Conservation (phyloP, 139 green algal species). For the Yamagishiella unicocca region DNA sequence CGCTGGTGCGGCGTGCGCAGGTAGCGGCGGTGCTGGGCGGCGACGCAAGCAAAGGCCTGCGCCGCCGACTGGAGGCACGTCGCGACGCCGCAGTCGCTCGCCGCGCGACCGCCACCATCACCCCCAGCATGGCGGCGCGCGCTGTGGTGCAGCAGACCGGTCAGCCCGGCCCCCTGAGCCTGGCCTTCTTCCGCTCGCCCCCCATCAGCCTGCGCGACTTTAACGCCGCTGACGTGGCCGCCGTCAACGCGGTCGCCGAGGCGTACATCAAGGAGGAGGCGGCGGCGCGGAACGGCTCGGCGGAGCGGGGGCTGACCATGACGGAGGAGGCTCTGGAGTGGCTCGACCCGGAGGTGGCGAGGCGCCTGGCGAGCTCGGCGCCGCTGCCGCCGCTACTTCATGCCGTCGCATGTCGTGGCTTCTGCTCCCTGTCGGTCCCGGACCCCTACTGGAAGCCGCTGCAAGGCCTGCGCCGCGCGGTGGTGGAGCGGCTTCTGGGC, state of each 20-base stretch:
- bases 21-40: conserved; percentile 44
- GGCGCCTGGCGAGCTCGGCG: not conserved
- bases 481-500: not conserved
- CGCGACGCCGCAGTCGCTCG: not conserved
- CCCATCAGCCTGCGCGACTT: conserved; percentile 37
- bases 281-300: conserved; percentile 10
- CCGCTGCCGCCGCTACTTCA: not conserved
- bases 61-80: conserved; percentile 3
- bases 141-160: not conserved
- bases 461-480: not conserved
- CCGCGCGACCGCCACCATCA: not conserved
- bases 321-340: not conserved
- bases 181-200: conserved; percentile 35
- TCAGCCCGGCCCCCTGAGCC: not conserved
- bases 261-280: conserved; percentile 6
- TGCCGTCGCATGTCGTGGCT: conserved; percentile 11
- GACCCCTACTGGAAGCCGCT: not conserved
- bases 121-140: conserved; percentile 7
- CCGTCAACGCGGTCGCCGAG: not conserved
- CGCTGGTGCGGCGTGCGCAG: conserved; percentile 36
- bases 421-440: not conserved
- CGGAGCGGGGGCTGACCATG: not conserved
- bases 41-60: not conserved
- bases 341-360: not conserved
- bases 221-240: not conserved